These are phyloP conservation scores for Lagerstroemia speciosa DNA, from an alignment of 345 rosid species.

Conservation along the genomic window DNA sequence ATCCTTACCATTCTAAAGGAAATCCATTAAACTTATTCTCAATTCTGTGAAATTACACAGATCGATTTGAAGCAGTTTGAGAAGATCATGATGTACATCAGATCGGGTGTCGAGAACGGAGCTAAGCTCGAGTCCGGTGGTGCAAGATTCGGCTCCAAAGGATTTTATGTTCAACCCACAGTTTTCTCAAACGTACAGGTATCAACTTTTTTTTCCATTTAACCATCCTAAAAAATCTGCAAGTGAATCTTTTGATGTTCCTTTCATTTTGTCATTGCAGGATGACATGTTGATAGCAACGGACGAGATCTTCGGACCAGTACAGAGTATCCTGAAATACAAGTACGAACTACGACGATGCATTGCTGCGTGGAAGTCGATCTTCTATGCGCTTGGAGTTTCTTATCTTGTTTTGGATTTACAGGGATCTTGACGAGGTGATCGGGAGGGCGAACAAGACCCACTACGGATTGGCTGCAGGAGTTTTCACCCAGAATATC, in stretches of 20 bases:
- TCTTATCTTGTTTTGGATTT: not conserved
- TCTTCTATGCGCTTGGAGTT: not conserved
- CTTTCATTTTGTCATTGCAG: conserved; percentile 21
- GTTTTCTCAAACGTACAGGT: conserved; percentile 90
- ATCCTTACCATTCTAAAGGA: not conserved
- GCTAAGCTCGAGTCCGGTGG: conserved; percentile 91
- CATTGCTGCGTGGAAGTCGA: not conserved
- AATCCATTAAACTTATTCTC: no score
- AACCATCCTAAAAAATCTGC: not conserved
- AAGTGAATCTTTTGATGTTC: not conserved
- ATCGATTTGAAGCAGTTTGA: conserved; percentile 60
- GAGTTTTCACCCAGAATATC: conserved; percentile 65
- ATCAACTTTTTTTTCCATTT: not conserved
- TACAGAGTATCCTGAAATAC: conserved; percentile 78
- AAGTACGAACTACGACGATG: conserved; percentile 45
- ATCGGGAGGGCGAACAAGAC: conserved; percentile 50
- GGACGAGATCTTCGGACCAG: conserved; percentile 98
- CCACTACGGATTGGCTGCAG: conserved; percentile 69
- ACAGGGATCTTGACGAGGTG: conserved; percentile 70
- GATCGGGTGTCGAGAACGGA: conserved; percentile 63
- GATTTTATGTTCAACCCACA: conserved; percentile 82
- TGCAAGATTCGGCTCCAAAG: conserved; percentile 49
- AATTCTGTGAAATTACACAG: conserved; percentile 20
- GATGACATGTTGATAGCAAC: conserved; percentile 86
- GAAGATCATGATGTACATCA: conserved; percentile 62